Evolutionary conservation across 164 flowering plant genomes (phyloP), one percentile per base, ranked within the genome.

Genomic region (Liriodendron chinense): DNA sequence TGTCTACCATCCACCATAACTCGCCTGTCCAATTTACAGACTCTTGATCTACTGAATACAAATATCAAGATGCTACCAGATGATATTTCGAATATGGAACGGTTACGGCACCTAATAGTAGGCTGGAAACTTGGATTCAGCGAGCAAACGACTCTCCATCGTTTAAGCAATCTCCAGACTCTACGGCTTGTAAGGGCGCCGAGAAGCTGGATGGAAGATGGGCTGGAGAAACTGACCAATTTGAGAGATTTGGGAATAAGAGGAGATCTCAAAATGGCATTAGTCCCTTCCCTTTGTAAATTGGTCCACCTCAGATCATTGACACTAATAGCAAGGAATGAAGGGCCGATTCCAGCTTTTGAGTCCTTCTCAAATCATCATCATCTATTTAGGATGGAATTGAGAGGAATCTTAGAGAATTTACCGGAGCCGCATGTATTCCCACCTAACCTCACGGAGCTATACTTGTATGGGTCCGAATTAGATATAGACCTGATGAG

Each of bases 161-260:
- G 43, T 4, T 66, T 66, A 66, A 66, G 24, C 47, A 66, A 66
- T 34, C 69, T 66, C 13, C 69, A 66, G n/a, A 66, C 69, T 25
- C 47, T 66, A 10, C 13, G 18, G 8, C 3, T 66, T 2, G 25
- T 66, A 18, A 5, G 3, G 13, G 69, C n/a, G n/a, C n/a, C 23
- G 9, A 43, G 69, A 16, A 22, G 25, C 14, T 65, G 47, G 69
- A 25, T 66, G 4, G 14, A 26, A 23, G 47, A 10, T 24, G 7
- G 43, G 43, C 5, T 34, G 43, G 47, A 66, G 0, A 10, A 12
- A 34, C 6, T 66, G 43, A 66, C 69, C 1, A 13, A 23, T 25
- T 18, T 66, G 43, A 24, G 47, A 66, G 12, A n/a, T 1, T 20
- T 47, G 72, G 72, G 72, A 49, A 24, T 69, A 22, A 8, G n/a